These are phyloP conservation scores for Alternaria burnsii DNA, from an alignment of 2,329 filamentous ascomycete genomes.

Conservation along the genomic window DNA sequence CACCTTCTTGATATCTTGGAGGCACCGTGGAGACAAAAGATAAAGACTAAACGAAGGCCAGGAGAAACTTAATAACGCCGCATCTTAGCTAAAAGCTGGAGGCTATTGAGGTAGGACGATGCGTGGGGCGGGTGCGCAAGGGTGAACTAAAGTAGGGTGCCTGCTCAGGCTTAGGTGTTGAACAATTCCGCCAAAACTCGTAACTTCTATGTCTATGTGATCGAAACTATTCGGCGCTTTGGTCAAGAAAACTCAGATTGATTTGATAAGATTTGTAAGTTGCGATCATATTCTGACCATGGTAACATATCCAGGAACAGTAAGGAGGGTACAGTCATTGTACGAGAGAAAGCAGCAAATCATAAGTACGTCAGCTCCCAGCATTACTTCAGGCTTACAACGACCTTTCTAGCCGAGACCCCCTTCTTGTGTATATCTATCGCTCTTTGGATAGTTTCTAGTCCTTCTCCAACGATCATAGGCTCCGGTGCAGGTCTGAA, in stretches of 20 bases:
- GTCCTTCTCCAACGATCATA: conserved; percentile 24
- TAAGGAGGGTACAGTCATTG: not conserved
- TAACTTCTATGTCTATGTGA: too few relatives aligned
- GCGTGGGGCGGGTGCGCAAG: too few relatives aligned
- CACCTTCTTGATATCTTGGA: not conserved
- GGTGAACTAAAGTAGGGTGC: too few relatives aligned
- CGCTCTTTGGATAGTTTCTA: conserved; percentile 30
- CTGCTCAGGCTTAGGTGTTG: too few relatives aligned
- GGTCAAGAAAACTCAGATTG: too few relatives aligned
- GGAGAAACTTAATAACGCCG: too few relatives aligned
- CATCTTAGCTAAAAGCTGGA: too few relatives aligned
- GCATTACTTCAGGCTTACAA: conserved; percentile 1
- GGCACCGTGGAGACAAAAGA: not conserved
- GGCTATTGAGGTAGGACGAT: too few relatives aligned
- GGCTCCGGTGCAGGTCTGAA: conserved; percentile 24
- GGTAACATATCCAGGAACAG: not conserved
- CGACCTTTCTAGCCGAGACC: conserved; percentile 2
- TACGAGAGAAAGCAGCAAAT: not conserved
- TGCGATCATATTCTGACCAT: not conserved
- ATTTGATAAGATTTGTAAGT: not conserved
- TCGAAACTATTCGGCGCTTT: too few relatives aligned
- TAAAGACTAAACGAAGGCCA: too few relatives aligned
- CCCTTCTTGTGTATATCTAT: conserved; percentile 17
- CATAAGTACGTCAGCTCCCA: not conserved
- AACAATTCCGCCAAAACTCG: too few relatives aligned